Evolutionary conservation across 106 monocot genomes (phyloP), one percentile per base, ranked within the genome.

Genomic region (Hemerocallis citrina): DNA sequence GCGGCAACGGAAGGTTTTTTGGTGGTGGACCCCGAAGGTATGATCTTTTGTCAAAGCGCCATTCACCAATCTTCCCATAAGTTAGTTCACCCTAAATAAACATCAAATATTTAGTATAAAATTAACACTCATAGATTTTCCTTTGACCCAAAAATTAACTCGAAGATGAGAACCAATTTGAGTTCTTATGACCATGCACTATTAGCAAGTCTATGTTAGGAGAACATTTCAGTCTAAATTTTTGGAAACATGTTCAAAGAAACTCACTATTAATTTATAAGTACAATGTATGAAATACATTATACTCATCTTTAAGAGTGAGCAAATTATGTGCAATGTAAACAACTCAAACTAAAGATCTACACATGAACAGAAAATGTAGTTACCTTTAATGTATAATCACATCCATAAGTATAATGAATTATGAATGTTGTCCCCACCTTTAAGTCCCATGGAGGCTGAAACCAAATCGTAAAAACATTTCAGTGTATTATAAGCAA

Each of bases 31-130:
- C 70, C 35, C 55, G 72, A 60, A 89, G 77, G 59, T 86, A 74
- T 22, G 89, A 95, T 83, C 94, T 77, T 72, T 95, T 95, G 55
- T 95, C 89, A 69, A 95, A 95, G 10, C 94, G 74, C 94, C 94
- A 95, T 33, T 85, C 85, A 36, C 94, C 94, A 71, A 89, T 76
- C 68, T 86, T 83, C 47, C 89, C 93, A 74, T 94, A 94, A 43
- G 89, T 89, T 57, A 94, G 72, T 65, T 89, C 70, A 63, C 89
- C 93, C 93, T 94, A 55, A 35, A 58, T 35, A 11, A 57, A 57
- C 1, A 37, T 49, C 8, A 49, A 49, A 49, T 21, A 19, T 49
- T n/a, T n/a, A n/a, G n/a, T n/a, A n/a, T n/a, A n/a, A n/a, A n/a
- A n/a, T n/a, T n/a, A n/a, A n/a, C n/a, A n/a, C n/a, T n/a, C n/a